Evolutionary conservation across 208 protist genomes (phyloP), one percentile per base, ranked within the genome.

Genomic region (Leishmania amazonensis): DNA sequence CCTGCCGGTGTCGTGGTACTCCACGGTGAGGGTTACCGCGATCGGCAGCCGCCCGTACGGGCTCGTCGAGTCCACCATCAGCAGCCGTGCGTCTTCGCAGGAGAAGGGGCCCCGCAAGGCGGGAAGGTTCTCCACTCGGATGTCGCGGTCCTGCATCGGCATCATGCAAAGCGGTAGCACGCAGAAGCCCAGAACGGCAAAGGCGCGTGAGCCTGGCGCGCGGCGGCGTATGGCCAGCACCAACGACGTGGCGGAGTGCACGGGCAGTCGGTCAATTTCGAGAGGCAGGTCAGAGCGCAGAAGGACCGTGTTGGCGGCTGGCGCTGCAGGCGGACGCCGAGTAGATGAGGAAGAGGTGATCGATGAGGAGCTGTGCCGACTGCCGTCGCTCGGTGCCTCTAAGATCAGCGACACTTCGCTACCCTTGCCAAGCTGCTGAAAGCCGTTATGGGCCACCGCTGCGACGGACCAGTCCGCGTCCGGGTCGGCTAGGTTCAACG

Each of bases 101-200:
- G 93, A 94, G 76, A 97, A 97, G 51, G 95, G 95, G 2, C 95
- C 95, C 1, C 89, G 89, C 76, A 97, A 81, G 11, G 92, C 89
- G 0, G 95, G 95, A 47, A 97, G 80, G 79, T 96, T 91, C 84
- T 96, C 93, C 15, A 96, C 90, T 35, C 88, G 93, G 2, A 97
- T 81, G 79, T 96, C 92, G 58, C 92, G 85, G 79, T 97, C 88
- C 76, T 93, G 84, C 93, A 97, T 93, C 54, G 93, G 93, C 91
- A 97, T 90, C 79, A 97, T 88, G 83, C 93, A 97, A 38, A 97
- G 86, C 38, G 95, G 95, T 79, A 97, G 90, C 68, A 97, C 95
- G 72, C 92, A 93, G 87, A 96, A 96, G 74, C 95, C 95, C 53
- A 96, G 73, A 15, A 97, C 93, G 35, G 88, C 79, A 81, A 91